A percentile compares a stretch with the other conserved stretches of the same genome.
These are phyloP conservation scores for Gossypium thurberi DNA, from an alignment of 345 rosid species.

Conservation along the genomic window DNA sequence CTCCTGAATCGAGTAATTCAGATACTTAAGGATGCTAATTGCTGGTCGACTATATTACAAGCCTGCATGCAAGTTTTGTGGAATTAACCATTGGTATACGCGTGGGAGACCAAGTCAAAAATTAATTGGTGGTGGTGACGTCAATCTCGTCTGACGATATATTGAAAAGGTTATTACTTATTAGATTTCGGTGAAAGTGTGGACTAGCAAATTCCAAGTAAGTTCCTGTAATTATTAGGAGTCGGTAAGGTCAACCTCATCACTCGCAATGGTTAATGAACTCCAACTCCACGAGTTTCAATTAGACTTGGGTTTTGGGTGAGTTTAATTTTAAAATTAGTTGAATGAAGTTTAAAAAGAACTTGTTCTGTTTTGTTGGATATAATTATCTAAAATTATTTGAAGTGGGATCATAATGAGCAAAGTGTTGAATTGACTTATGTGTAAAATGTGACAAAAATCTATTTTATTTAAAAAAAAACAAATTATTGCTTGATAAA, in stretches of 20 bases:
- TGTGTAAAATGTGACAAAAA: too few relatives aligned
- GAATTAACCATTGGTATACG: neutral
- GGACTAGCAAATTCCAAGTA: neutral
- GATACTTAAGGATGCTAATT: neutral
- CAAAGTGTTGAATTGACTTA: too few relatives aligned
- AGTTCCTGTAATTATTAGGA: neutral
- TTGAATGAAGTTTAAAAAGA: too few relatives aligned
- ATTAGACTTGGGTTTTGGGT: too few relatives aligned
- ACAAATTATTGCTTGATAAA: too few relatives aligned
- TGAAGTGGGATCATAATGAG: too few relatives aligned
- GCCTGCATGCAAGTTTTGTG: neutral
- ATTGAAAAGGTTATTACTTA: neutral
- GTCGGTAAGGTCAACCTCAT: neutral
- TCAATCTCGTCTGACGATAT: neutral
- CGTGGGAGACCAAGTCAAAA: neutral
- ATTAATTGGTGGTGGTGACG: neutral
- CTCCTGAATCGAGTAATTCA: neutral
- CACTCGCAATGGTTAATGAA: neutral
- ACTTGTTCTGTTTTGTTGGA: too few relatives aligned
- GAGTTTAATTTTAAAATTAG: too few relatives aligned
- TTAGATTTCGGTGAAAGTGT: neutral
- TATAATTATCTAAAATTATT: too few relatives aligned
- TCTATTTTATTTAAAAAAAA: too few relatives aligned
- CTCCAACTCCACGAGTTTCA: too few relatives aligned
- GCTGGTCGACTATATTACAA: neutral